Evolutionary conservation across 176 grass and related monocot genomes (phyloP).

Genomic region (Musa acuminata): DNA sequence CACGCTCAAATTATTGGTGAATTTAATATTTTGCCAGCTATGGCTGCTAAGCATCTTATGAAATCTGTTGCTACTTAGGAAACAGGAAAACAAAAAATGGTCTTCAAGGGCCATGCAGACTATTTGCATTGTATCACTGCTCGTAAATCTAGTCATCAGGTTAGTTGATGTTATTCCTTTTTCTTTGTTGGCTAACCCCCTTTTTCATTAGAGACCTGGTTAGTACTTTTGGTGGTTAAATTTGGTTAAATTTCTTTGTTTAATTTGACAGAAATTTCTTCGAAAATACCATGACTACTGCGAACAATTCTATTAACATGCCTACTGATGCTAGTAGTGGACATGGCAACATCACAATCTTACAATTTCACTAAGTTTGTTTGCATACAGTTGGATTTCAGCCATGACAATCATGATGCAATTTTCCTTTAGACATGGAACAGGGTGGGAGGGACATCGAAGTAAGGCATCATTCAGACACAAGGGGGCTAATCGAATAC

Average conservation of each 20-base stretch:
- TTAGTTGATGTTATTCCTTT: constrained; percentile 21
- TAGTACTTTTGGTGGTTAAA: background rate
- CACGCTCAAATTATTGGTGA: background rate
- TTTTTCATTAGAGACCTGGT: background rate
- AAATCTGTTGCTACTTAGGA: constrained; percentile 28
- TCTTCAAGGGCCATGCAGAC: constrained; percentile 69
- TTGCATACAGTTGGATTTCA: no score
- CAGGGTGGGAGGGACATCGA: no score
- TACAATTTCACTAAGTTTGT: background rate
- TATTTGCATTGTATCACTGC: constrained; percentile 71
- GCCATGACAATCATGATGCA: no score
- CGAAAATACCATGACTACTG: no score
- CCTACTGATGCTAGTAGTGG: background rate
- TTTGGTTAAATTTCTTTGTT: background rate
- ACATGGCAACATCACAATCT: background rate
- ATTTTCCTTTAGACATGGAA: no score
- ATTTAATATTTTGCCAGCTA: constrained; percentile 9
- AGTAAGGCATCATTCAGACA: no score
- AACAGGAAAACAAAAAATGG: constrained; percentile 75
- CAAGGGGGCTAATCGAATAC: no score
- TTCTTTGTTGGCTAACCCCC: background rate
- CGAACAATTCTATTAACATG: no score
- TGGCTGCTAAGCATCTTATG: background rate
- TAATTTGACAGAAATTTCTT: no score
- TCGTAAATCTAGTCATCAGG: constrained; percentile 68